Evolutionary conservation across 176 grass and related monocot genomes (phyloP), one percentile per base, ranked within the genome.

Genomic region (Leersia perrieri): DNA sequence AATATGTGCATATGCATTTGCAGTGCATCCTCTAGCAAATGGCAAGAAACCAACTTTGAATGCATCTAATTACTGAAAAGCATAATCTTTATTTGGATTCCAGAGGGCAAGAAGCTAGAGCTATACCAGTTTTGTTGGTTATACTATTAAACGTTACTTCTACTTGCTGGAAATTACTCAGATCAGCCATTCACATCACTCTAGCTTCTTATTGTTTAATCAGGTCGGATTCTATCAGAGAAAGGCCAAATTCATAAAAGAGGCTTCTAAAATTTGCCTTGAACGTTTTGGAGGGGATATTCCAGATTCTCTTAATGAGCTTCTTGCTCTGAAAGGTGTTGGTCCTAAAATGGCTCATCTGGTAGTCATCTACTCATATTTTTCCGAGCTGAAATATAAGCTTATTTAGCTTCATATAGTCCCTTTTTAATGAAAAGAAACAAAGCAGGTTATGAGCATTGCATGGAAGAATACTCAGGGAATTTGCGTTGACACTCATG

Each of bases 281-380:
- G 84, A 98, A 60, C 89, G 77, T 58, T 94, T 92, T 75, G 88
- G 76, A 80, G 95, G 95, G 70, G 95, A 98, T 53, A 98, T 95
- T 67, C 95, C 95, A 22, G 78, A 80, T 78, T 85, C 90, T 78
- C 83, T 98, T 75, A 68, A 84, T 28, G 92, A 88, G 63, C 78
- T 98, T 33, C 92, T 98, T 87, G 86, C 92, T 53, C 75, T 98
- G 18, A 94, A 87, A 70, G 95, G 95, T 87, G 80, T 98, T 83
- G 95, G 95, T 38, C 90, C 95, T 49, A 98, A 98, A 95, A 98
- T 98, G 86, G 95, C 95, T 20, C 92, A 98, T 84, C 60, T 98
- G 88, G 95, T 98, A 91, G 62, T 22, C 55, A 25, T 83, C 5
- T 80, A 63, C 29, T 57, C 62, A 70, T 42, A 16, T 74, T 75